Percentiles rank a stretch among this genome's conserved stretches.
Conservation (phyloP, 495 filamentous ascomycete species). For the Podospora bellae-mahoneyi region DNA sequence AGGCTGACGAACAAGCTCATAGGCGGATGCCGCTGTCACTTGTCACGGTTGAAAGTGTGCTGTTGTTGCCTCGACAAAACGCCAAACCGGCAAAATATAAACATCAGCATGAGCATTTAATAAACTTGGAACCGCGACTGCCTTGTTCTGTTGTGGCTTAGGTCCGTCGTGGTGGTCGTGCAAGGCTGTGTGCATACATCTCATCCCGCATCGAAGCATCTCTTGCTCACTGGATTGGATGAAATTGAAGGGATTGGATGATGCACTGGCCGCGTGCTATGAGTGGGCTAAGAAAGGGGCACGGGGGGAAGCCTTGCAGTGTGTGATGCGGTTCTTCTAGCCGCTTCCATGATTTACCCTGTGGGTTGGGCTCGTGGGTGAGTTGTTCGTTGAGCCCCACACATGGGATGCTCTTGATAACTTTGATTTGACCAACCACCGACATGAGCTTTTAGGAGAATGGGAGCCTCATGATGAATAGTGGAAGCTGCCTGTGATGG, state of each 20-base stretch:
- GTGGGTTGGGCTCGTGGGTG: conserved; percentile 7
- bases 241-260: background rate
- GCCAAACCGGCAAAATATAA: background rate
- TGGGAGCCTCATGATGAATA: background rate
- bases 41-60: background rate
- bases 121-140: background rate
- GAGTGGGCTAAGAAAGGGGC: background rate
- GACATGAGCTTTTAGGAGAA: conserved; percentile 1
- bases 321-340: conserved; percentile 20
- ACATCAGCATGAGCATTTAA: background rate
- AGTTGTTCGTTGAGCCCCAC: conserved; percentile 17
- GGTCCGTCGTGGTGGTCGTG: background rate
- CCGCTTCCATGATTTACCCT: conserved; percentile 24
- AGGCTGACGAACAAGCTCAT: background rate
- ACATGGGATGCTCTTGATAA: background rate
- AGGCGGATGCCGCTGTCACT: background rate
- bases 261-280: background rate
- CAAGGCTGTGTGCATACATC: background rate
- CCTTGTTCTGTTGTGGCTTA: background rate
- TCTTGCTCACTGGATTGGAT: background rate
- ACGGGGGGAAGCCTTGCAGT: conserved; percentile 5
- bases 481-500: background rate
- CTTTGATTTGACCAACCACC: background rate
- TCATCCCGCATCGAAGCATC: background rate
- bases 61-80: background rate